Conservation (phyloP, 768 basidiomycete species). For the Gautieria morchelliformis region DNA sequence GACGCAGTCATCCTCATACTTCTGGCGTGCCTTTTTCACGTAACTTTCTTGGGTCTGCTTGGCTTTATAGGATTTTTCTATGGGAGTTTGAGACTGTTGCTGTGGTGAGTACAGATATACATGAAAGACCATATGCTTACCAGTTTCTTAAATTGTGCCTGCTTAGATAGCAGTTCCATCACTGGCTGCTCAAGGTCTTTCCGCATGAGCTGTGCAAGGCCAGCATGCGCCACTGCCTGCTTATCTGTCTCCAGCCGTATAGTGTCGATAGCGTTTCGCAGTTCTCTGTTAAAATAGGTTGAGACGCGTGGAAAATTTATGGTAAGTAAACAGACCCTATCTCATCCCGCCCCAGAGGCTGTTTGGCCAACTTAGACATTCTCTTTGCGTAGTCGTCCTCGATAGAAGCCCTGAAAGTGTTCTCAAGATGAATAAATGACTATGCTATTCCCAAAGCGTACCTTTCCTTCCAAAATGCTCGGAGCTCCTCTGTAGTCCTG, state of each 20-base stretch:
- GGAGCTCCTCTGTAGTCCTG: constrained; percentile 83
- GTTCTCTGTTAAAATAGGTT: constrained; percentile 42
- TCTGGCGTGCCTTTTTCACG: constrained; percentile 82
- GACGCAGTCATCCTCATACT: constrained; percentile 88
- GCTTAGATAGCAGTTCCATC: constrained; percentile 48
- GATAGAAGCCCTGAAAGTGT: constrained; percentile 56
- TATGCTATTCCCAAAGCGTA: constrained; percentile 26
- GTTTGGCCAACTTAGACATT: constrained; percentile 68
- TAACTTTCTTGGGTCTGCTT: constrained; percentile 82
- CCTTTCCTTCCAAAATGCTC: constrained; percentile 91
- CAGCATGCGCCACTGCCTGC: constrained; percentile 63
- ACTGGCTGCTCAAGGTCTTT: constrained; percentile 64
- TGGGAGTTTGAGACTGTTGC: constrained; percentile 43
- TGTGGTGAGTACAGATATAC: background rate
- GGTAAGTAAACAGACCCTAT: constrained; percentile 51
- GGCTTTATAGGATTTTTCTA: constrained; percentile 87
- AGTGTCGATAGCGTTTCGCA: constrained; percentile 72
- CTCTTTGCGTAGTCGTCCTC: constrained; percentile 95
- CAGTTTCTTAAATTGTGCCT: constrained; percentile 63
- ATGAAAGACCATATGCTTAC: constrained; percentile 18
- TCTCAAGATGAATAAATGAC: background rate
- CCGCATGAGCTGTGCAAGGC: constrained; percentile 66
- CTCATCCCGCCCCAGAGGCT: constrained; percentile 76
- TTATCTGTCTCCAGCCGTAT: constrained; percentile 77
- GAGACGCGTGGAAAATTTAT: background rate